Evolutionary conservation across 148 eudicot species (phyloP).

Genomic region (Diospyros kaki): DNA sequence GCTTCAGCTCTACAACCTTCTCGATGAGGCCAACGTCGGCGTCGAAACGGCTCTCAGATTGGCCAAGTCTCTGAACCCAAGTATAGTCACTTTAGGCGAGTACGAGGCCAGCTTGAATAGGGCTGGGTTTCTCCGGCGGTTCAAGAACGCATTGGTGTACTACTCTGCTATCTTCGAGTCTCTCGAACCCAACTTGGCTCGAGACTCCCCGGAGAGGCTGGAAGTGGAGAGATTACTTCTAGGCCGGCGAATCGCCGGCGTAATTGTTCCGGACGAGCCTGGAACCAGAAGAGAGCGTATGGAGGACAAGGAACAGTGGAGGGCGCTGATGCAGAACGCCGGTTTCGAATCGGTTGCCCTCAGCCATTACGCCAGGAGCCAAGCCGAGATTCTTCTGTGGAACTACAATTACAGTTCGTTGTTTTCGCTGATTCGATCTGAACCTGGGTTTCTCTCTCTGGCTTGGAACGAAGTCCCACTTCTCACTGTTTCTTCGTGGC

Average conservation of each 20-base stretch:
- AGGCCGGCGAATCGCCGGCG: slow-evolving; percentile 56
- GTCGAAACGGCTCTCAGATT: slow-evolving; percentile 57
- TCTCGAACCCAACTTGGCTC: slow-evolving; percentile 56
- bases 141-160: slow-evolving; percentile 53
- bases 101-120: slow-evolving; percentile 73
- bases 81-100: slow-evolving; percentile 71
- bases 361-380: slow-evolving; percentile 84
- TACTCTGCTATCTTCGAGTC: slow-evolving; percentile 75
- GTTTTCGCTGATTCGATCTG: slow-evolving; percentile 48
- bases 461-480: slow-evolving; percentile 78
- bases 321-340: slow-evolving; percentile 48
- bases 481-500: slow-evolving; percentile 88
- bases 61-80: slow-evolving; percentile 67
- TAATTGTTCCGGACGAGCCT: slow-evolving; percentile 46
- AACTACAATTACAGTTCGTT: slow-evolving; percentile 58
- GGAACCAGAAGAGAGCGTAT: slow-evolving; percentile 49
- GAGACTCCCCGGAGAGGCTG: slow-evolving; percentile 59
- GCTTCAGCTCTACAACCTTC: slow-evolving; percentile 71
- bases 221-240: slow-evolving; percentile 52
- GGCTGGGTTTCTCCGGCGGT: slow-evolving; percentile 46
- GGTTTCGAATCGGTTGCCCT: slow-evolving; percentile 59
- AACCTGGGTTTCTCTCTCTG: slow-evolving; percentile 68
- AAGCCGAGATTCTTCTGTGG: slow-evolving; percentile 76
- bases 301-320: slow-evolving; percentile 73
- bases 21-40: slow-evolving; percentile 35